Percentiles rank a stretch among this genome's conserved stretches.
Evolutionary conservation across 306 rosid species (phyloP).

Genomic region (Dryas alaskensis): DNA sequence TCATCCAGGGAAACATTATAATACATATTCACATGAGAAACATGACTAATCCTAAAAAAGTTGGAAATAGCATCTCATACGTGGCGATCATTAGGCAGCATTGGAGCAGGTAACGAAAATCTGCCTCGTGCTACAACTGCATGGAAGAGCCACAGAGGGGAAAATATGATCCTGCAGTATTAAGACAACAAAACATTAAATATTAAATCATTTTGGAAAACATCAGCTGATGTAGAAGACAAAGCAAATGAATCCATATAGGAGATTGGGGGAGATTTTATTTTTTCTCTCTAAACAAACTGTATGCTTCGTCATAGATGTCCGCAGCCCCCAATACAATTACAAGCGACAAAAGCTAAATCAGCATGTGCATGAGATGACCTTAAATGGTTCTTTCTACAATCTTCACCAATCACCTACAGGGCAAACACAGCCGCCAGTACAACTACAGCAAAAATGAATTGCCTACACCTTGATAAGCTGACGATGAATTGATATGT

Average conservation of each 20-base stretch:
- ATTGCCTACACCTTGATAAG: not conserved
- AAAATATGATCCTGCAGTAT: conserved; percentile 62
- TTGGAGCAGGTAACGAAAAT: conserved; percentile 92
- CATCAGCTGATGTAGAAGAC: not conserved
- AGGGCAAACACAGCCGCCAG: not conserved
- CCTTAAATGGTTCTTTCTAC: not conserved
- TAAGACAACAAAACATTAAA: conserved; percentile 16
- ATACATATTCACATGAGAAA: conserved; percentile 3
- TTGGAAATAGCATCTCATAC: conserved; percentile 41
- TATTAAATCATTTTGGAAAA: not conserved
- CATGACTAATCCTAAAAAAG: conserved; percentile 13
- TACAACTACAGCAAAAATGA: not conserved
- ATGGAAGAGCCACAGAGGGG: conserved; percentile 81
- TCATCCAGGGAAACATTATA: not conserved
- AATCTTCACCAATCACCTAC: conserved; percentile 16
- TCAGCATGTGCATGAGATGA: conserved; percentile 11
- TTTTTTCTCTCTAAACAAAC: conserved; percentile 1
- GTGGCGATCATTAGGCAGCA: conserved; percentile 73
- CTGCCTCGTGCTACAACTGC: conserved; percentile 74
- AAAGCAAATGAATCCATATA: conserved; percentile 6
- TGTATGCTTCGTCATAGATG: not conserved
- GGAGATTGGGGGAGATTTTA: not conserved
- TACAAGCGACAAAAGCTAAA: not conserved
- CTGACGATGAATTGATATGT: not conserved
- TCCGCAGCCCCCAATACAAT: conserved; percentile 7